A percentile compares a stretch with the other conserved stretches of the same genome.
phyloP scores from a whole-genome alignment of 495 filamentous ascomycete species.

The Chaetomium tenue region DNA sequence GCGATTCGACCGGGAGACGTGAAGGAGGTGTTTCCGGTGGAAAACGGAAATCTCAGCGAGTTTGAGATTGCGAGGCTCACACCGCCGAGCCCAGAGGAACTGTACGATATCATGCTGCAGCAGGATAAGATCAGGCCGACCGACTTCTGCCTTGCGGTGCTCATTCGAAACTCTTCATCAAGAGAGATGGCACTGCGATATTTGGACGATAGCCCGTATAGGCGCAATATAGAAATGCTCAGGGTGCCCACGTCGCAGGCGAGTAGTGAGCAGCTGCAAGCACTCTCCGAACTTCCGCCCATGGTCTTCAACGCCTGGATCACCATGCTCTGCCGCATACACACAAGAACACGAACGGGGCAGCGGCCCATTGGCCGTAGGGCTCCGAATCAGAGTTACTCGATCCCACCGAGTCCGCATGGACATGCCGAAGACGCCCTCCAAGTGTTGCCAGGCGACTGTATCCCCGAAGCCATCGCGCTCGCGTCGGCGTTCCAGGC shows the following conservation, averaged over 20 bases:
- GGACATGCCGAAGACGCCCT: too few species aligned
- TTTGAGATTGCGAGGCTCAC: slow-evolving; percentile 43
- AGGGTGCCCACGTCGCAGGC: slow-evolving; percentile 10
- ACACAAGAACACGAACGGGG: slow-evolving; percentile 23
- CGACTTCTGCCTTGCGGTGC: slow-evolving; percentile 36
- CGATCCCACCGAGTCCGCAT: too few species aligned
- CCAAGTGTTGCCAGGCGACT: neutral
- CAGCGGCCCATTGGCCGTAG: too few species aligned
- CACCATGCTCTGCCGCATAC: slow-evolving; percentile 38
- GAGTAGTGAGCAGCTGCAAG: neutral
- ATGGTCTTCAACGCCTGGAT: slow-evolving; percentile 42
- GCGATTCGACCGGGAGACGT: slow-evolving; percentile 41
- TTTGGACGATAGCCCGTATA: slow-evolving; percentile 38
- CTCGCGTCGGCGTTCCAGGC: slow-evolving; percentile 25
- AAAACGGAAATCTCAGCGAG: slow-evolving; percentile 43
- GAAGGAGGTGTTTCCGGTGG: slow-evolving; percentile 38
- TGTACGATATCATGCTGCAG: slow-evolving; percentile 46
- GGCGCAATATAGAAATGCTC: slow-evolving; percentile 13
- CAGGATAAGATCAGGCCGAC: slow-evolving; percentile 37
- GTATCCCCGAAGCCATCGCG: slow-evolving; percentile 26
- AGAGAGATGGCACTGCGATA: slow-evolving; percentile 36
- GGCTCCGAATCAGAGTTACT: too few species aligned
- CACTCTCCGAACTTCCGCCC: slow-evolving; percentile 21
- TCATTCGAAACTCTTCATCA: slow-evolving; percentile 38
- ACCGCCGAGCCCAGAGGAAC: slow-evolving; percentile 38